Percentiles rank a stretch among this genome's conserved stretches.
These are phyloP conservation scores for Talaromyces sp. DNA, from an alignment of 2,329 filamentous ascomycete genomes.

Conservation along the genomic window DNA sequence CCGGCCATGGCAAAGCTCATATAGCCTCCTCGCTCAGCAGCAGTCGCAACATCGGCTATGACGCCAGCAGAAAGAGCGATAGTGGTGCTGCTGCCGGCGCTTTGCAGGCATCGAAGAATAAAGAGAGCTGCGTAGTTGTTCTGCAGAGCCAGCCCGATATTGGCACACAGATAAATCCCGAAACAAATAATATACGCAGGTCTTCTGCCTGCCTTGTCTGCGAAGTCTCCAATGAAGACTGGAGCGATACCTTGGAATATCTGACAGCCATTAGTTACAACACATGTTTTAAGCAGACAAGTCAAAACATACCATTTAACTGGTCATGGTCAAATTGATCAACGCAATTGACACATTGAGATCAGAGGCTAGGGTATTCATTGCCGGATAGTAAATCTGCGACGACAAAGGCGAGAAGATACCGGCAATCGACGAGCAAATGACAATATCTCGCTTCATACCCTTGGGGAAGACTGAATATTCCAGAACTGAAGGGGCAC, in stretches of 20 bases:
- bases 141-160: conserved; percentile 36
- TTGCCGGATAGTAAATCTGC: conserved; percentile 44
- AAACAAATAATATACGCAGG: conserved; percentile 51
- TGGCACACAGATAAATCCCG: conserved; percentile 36
- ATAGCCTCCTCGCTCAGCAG: conserved; percentile 34
- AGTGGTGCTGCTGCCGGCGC: conserved; percentile 34
- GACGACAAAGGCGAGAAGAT: conserved; percentile 43
- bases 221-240: conserved; percentile 48
- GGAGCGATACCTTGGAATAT: conserved; percentile 52
- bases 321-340: conserved; percentile 43
- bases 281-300: conserved; percentile 23
- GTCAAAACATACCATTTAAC: conserved; percentile 45
- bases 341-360: conserved; percentile 33
- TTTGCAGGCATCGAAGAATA: conserved; percentile 33
- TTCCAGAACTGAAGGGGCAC: conserved; percentile 7
- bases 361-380: conserved; percentile 37
- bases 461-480: conserved; percentile 18
- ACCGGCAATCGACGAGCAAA: conserved; percentile 16
- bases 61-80: conserved; percentile 37
- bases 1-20: conserved; percentile 35
- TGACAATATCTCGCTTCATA: conserved; percentile 17
- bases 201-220: conserved; percentile 47
- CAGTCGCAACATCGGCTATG: conserved; percentile 35
- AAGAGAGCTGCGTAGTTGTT: conserved; percentile 29
- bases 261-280: conserved; percentile 38